A percentile compares a stretch with the other conserved stretches of the same genome.
Conservation (phyloP, 306 rosid genomes). For the Cucurbita moschata region DNA sequence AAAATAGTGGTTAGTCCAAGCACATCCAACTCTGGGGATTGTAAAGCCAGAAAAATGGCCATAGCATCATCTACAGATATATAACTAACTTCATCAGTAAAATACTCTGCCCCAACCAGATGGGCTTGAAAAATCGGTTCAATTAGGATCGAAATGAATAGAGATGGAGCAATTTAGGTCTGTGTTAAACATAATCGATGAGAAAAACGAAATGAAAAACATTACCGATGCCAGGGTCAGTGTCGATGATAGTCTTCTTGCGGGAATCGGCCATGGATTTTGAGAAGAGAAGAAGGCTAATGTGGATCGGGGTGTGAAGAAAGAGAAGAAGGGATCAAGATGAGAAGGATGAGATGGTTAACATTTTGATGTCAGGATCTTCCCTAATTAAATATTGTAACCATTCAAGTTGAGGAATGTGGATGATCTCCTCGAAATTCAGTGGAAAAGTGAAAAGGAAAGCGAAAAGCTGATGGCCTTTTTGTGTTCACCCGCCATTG, state of each 20-base stretch:
- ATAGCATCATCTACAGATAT: slow-evolving; percentile 66
- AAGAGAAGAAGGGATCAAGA: background rate
- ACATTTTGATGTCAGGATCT: too few species aligned
- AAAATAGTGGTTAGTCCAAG: slow-evolving; percentile 80
- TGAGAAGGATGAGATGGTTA: background rate
- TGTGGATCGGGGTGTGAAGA: background rate
- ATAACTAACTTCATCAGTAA: background rate
- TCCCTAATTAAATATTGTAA: too few species aligned
- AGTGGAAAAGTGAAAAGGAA: too few species aligned
- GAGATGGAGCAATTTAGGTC: background rate
- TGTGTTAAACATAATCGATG: background rate
- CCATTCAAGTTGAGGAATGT: too few species aligned
- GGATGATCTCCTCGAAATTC: too few species aligned
- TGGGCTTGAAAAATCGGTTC: background rate
- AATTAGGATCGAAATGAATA: background rate
- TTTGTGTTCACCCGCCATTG: too few species aligned
- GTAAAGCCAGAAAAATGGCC: slow-evolving; percentile 75
- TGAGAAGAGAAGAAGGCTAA: too few species aligned
- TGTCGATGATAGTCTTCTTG: slow-evolving; percentile 85
- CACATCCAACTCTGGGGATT: slow-evolving; percentile 66
- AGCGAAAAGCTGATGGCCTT: too few species aligned
- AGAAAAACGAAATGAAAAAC: background rate
- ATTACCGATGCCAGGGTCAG: slow-evolving; percentile 90
- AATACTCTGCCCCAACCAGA: background rate
- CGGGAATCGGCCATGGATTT: slow-evolving; percentile 32